Evolutionary conservation across 805 yeast species (phyloP), one percentile per base, ranked within the genome.

Genomic region (Debaryomyces castellii): DNA sequence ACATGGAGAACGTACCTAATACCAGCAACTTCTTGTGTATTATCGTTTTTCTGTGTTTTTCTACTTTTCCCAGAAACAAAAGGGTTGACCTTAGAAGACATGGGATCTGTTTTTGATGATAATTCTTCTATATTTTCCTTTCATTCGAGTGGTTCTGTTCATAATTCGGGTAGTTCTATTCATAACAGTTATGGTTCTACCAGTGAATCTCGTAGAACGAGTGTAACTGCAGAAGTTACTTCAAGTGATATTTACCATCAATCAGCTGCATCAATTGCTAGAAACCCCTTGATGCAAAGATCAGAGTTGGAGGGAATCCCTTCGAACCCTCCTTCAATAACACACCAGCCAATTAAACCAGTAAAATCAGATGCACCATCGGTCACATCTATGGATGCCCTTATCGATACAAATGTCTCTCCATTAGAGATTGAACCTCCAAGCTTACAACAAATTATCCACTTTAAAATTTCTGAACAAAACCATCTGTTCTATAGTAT

Each of bases 101-200:
- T 91, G 96, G 96, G 91, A 51, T 79, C 87, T 3, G 78, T 90
- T 11, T 90, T 91, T 63, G 96, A 91, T 52, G 96, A 72, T 52
- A 56, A 55, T 43, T 66, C 74, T 5, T 68, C 74, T 5, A 60
- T 73, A 5, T 73, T 73, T 49, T 69, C 74, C 8, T 71, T 62
- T 58, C 77, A 72, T 51, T 68, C 74, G 3, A 39, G 38, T 25
- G 34, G 34, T 9, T 32, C 49, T 14, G 39, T 39, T 17, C 30
- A 25, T 18, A 34, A 39, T 23, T 11, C 27, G 6, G 22, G 14
- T 24, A 16, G 23, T 21, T 18, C 37, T 28, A 9, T 28, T 11
- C 33, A 28, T 28, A 28, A 28, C 11, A 35, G 16, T 16, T 51
- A 53, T 43, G 60, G 61, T 1, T 40, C 63, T 10, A 46, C 49